A percentile compares a stretch with the other conserved stretches of the same genome.
Evolutionary conservation across 306 rosid genomes (phyloP).

Genomic region (cucumber (Cucumis sativus)): DNA sequence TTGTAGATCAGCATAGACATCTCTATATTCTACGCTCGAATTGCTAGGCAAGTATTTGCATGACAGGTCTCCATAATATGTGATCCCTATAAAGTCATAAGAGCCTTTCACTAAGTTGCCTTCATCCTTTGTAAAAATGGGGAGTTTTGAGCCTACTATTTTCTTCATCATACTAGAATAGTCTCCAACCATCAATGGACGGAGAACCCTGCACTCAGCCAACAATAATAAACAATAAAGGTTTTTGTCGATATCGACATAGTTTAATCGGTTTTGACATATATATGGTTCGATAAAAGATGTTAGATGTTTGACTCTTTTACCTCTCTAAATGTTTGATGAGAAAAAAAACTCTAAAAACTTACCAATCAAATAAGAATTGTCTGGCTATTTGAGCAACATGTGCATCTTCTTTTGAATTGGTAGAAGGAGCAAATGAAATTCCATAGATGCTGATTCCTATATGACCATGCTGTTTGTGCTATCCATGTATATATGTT

Average conservation of each 20-base stretch:
- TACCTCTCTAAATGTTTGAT: too few relatives aligned
- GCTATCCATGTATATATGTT: constrained; percentile 13
- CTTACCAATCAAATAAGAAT: constrained; percentile 35
- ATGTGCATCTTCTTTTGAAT: constrained; percentile 24
- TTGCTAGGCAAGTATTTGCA: background rate
- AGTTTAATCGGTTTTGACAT: too few relatives aligned
- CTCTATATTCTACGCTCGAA: background rate
- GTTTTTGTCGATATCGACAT: too few relatives aligned
- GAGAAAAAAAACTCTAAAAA: background rate
- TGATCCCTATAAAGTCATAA: constrained; percentile 45
- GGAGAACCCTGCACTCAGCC: constrained; percentile 28
- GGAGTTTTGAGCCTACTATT: constrained; percentile 43
- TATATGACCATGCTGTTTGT: constrained; percentile 39
- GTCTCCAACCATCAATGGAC: constrained; percentile 53
- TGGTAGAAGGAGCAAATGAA: constrained; percentile 25
- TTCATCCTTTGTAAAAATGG: constrained; percentile 29
- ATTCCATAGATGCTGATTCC: constrained; percentile 29
- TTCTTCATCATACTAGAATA: constrained; percentile 46
- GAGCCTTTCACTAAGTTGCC: constrained; percentile 37
- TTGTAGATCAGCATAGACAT: background rate
- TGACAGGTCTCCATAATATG: constrained; percentile 14
- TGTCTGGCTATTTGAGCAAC: constrained; percentile 30
- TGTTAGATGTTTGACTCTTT: too few relatives aligned
- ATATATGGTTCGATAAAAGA: too few relatives aligned
- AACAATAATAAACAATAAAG: too few relatives aligned